Evolutionary conservation across 352 stramenopile genomes (phyloP), one percentile per base, ranked within the genome.

Genomic region (Peronospora destructor): DNA sequence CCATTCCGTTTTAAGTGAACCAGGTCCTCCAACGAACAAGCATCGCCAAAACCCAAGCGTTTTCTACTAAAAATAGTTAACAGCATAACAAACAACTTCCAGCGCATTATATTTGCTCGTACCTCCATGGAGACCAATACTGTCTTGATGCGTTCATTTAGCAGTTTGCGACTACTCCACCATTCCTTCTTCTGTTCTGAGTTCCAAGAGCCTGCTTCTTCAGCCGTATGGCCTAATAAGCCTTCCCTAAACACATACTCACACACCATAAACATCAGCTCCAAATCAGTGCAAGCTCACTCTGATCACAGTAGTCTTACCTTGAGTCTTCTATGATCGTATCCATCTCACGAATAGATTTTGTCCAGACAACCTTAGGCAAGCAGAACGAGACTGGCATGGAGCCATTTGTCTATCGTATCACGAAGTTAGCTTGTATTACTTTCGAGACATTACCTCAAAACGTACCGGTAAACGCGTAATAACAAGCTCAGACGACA

Each of bases 121-220:
- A 90, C 82, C 79, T 90, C 64, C 45, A 89, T 68, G 12, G 58
- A 69, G 3, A 43, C 6, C 10, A 91, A 46, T 14, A 62, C 40
- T 19, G 60, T 36, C 23, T 59, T 49, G 14, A 93, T 65, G 13
- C 62, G 63, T 26, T 60, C 57, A 48, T 93, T 65, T 1, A 91
- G 53, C 13, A 72, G 34, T 9, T 82, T 78, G 43, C 83, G 73
- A 29, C 55, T 81, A 48, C 56, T 65, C 83, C 83, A 93, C 83
- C 83, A 93, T 19, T 70, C 42, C n/a, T 81, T 86, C 52, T 91
- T 91, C 35, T 79, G 68, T 8, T 80, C 56, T 2, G 65, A 49
- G 14, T 51, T 66, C 80, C 74, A 91, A 28, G 65, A 62, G 5
- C 64, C 53, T 10, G 73, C 63, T 50, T 75, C 73, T 46, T 87